phyloP scores from a whole-genome alignment of 371 early-diverging fungal species.

The Mortierella sp. region DNA sequence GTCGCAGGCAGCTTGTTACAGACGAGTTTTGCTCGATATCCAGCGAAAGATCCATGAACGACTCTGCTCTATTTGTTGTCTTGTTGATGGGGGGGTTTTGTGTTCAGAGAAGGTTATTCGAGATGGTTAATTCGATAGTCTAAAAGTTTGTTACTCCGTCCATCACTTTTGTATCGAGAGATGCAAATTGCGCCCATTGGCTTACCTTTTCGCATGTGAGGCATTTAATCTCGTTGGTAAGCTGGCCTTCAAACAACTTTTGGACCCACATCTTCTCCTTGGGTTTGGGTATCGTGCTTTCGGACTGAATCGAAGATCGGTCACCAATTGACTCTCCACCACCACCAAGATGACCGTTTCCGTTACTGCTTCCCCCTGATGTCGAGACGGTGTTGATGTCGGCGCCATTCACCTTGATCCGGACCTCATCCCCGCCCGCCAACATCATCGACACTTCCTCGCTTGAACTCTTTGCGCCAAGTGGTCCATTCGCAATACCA shows the following conservation, averaged over 20 bases:
- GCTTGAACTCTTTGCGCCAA: slow-evolving; percentile 21
- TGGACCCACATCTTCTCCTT: slow-evolving; percentile 92
- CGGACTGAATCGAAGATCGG: slow-evolving; percentile 46
- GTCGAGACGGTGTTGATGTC: slow-evolving; percentile 38
- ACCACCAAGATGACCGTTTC: slow-evolving; percentile 18
- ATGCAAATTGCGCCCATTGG: background rate
- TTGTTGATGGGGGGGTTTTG: slow-evolving; percentile 51
- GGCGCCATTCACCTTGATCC: slow-evolving; percentile 52
- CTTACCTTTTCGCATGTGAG: slow-evolving; percentile 93
- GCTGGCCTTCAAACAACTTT: slow-evolving; percentile 93
- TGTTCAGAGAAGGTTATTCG: background rate
- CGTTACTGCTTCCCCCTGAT: slow-evolving; percentile 27
- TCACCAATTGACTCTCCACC: slow-evolving; percentile 42
- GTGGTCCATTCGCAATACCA: slow-evolving; percentile 18
- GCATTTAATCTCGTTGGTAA: slow-evolving; percentile 97
- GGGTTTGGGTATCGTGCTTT: slow-evolving; percentile 40
- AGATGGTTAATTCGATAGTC: background rate
- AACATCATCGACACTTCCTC: slow-evolving; percentile 50
- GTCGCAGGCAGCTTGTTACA: slow-evolving; percentile 91
- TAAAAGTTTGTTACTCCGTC: background rate
- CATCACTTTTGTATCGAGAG: too few relatives aligned
- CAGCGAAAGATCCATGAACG: slow-evolving; percentile 95
- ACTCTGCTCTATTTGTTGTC: slow-evolving; percentile 95
- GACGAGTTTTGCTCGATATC: slow-evolving; percentile 97
- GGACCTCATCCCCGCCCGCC: slow-evolving; percentile 50